Base-by-base conservation (phyloP, 805 yeast genomes). In the Vanderwaltozyma verrucispora region DNA sequence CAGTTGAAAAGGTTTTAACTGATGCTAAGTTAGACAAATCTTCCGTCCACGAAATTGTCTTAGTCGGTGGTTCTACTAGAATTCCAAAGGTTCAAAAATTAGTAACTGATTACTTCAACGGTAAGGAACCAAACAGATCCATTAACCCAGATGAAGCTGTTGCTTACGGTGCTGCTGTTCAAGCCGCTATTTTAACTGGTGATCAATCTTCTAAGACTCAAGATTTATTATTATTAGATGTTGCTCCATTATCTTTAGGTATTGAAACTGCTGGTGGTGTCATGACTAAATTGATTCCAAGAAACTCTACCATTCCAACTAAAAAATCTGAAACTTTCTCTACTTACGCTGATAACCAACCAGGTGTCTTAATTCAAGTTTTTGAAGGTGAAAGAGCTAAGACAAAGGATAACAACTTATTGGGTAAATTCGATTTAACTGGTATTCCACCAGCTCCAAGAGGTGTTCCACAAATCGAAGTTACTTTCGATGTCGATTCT, bases 231-330 rank as follows among this genome's bases (percentile, higher is more conserved):
- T 78, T 89, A 64, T 81, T 92, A 66, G 98, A 89, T 78, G 98
- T 89, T 68, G 95, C 96, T 64, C 97, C 98, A 68, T 78, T 89
- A 64, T 88, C 97, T 44, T 68, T 89, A 59, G 98, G 98, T 81
- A 89, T 89, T 69, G 97, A 89, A 75, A 89, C 96, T 59, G 95
- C 96, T 65, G 97, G 98, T 79, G 97, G 97, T 81, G 92, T 88
- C 70, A 88, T 89, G 95, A 88, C 97, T 69, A 86, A 86, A 72
- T 83, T 89, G 72, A 89, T 89, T 59, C 95, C 96, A 72, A 83
- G 98, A 77, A 89, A 89, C 83, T 82, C 96, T 44, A 88, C 97
- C 48, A 87, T 89, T 56, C 98, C 98, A 71, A 84, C 96, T 65
- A 89, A 88, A 81, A 89, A 89, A 75, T 87, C 96, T 39, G 96